Evolutionary conservation across 73 alveolate genomes (phyloP).

Genomic region (Urostyla sp.): DNA sequence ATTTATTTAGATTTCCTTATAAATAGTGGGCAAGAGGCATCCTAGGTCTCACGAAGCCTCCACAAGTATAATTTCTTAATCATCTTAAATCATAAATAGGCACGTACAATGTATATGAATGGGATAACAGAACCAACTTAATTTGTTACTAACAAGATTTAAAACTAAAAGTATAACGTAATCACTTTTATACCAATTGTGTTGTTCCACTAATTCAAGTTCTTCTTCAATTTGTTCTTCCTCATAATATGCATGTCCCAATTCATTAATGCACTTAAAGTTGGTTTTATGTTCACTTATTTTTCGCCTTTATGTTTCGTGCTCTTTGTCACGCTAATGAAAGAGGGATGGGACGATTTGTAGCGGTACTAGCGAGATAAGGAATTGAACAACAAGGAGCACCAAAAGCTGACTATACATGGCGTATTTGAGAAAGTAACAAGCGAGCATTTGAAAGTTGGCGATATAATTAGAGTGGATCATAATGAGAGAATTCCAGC

Average conservation of each 20-base stretch:
- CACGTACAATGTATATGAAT: slow-evolving; percentile 32
- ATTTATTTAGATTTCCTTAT: no score
- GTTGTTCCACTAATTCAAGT: slow-evolving; percentile 88
- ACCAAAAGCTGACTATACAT: slow-evolving; percentile 65
- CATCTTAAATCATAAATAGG: not conserved
- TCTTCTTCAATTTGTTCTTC: slow-evolving; percentile 89
- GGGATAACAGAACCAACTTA: slow-evolving; percentile 63
- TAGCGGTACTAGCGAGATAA: slow-evolving; percentile 87
- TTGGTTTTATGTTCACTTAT: slow-evolving; percentile 94
- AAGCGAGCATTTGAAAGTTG: slow-evolving; percentile 73
- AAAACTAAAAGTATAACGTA: slow-evolving; percentile 86
- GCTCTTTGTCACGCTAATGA: slow-evolving; percentile 86
- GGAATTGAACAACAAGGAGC: slow-evolving; percentile 73
- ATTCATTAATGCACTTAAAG: slow-evolving; percentile 84
- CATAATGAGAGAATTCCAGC: slow-evolving; percentile 94
- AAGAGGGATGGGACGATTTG: slow-evolving; percentile 95
- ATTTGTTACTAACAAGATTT: slow-evolving; percentile 71
- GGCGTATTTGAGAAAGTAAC: slow-evolving; percentile 52
- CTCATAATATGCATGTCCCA: slow-evolving; percentile 84
- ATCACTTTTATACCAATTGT: slow-evolving; percentile 89
- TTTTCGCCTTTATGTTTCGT: slow-evolving; percentile 96
- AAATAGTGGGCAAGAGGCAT: no score
- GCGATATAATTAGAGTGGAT: slow-evolving; percentile 85
- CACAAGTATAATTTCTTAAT: no score
- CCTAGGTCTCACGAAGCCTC: no score